phyloP scores from a whole-genome alignment of 2,329 filamentous ascomycete genomes.

The Cladophialophora yegresii region DNA sequence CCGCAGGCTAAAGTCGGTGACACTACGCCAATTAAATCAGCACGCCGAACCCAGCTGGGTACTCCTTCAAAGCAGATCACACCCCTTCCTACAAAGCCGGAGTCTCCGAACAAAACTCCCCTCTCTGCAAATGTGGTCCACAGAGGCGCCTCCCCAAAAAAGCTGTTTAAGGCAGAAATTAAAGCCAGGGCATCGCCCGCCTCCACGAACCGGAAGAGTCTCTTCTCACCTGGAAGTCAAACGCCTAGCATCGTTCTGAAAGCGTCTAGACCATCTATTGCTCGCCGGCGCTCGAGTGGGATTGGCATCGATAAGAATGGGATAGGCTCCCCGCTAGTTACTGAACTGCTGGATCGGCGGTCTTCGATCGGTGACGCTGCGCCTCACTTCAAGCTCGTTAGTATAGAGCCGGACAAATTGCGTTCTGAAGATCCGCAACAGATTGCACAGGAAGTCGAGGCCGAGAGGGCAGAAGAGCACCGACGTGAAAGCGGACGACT shows the following conservation, averaged over 20 bases:
- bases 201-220: slow-evolving; percentile 41
- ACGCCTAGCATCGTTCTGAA: slow-evolving; percentile 67
- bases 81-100: slow-evolving; percentile 49
- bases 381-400: slow-evolving; percentile 62
- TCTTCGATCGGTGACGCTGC: slow-evolving; percentile 70
- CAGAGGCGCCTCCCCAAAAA: slow-evolving; percentile 54
- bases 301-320: slow-evolving; percentile 70
- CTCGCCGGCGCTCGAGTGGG: slow-evolving; percentile 61
- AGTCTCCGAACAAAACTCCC: slow-evolving; percentile 55
- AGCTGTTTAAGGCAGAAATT: slow-evolving; percentile 49
- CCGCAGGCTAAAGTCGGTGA: slow-evolving; percentile 40
- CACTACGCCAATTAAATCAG: slow-evolving; percentile 36
- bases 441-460: slow-evolving; percentile 65
- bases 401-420: slow-evolving; percentile 50
- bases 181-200: slow-evolving; percentile 43
- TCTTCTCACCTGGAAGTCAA: slow-evolving; percentile 62
- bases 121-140: slow-evolving; percentile 49
- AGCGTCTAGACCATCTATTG: slow-evolving; percentile 49
- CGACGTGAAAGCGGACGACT: slow-evolving; percentile 62
- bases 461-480: slow-evolving; percentile 62
- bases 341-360: slow-evolving; percentile 70
- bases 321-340: slow-evolving; percentile 72
- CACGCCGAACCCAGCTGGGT: slow-evolving; percentile 40
- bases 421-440: slow-evolving; percentile 66
- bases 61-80: slow-evolving; percentile 49